Evolutionary conservation across 768 basidiomycete genomes (phyloP).

Genomic region (Boletellus ananas): DNA sequence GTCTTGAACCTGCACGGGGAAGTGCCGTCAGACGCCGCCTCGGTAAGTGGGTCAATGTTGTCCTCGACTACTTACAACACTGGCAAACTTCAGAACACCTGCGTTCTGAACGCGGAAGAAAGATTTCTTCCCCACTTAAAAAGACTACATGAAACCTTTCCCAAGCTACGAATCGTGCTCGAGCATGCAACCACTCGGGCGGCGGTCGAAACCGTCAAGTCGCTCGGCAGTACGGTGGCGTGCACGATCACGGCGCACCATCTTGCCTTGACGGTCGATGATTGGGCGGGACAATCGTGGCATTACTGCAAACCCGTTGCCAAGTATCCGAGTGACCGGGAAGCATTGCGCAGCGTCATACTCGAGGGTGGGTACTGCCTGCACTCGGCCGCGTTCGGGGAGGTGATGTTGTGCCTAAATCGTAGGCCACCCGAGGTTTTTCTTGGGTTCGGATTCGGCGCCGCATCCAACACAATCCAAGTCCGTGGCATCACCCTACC

Average conservation of each 20-base stretch:
- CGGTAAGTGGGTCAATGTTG: slow-evolving; percentile 36
- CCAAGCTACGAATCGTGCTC: slow-evolving; percentile 87
- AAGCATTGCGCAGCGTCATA: slow-evolving; percentile 75
- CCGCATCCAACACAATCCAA: slow-evolving; percentile 77
- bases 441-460: slow-evolving; percentile 95
- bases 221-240: slow-evolving; percentile 76
- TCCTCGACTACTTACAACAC: background rate
- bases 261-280: slow-evolving; percentile 88
- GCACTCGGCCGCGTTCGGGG: background rate
- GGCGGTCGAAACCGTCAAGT: slow-evolving; percentile 82
- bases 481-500: slow-evolving; percentile 62
- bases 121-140: slow-evolving; percentile 84
- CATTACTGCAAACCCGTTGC: slow-evolving; percentile 98
- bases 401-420: background rate
- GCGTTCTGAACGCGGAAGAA: slow-evolving; percentile 90
- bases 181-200: slow-evolving; percentile 95
- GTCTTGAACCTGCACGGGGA: slow-evolving; percentile 97
- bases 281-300: slow-evolving; percentile 94
- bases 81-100: slow-evolving; percentile 60
- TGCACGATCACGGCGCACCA: slow-evolving; percentile 99
- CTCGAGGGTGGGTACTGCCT: slow-evolving; percentile 52
- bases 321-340: slow-evolving; percentile 89
- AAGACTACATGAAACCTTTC: slow-evolving; percentile 79
- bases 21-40: slow-evolving; percentile 77
- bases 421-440: slow-evolving; percentile 88